phyloP scores from a whole-genome alignment of 1,284 basidiomycete genomes.

The Laetiporus sulphureus region DNA sequence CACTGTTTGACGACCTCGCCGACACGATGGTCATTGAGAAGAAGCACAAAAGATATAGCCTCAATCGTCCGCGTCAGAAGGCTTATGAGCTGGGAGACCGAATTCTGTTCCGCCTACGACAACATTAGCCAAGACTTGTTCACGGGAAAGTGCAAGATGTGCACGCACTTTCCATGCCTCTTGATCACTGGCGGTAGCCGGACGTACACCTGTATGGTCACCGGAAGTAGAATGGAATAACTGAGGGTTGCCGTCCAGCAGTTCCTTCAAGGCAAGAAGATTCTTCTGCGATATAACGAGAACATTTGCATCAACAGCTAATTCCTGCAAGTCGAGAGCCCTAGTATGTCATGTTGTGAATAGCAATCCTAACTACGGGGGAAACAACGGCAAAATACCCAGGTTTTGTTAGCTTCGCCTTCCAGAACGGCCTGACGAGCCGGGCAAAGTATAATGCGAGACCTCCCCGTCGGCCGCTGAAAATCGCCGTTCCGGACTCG shows the following conservation, averaged over 20 bases:
- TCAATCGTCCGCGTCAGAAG: constrained; percentile 84
- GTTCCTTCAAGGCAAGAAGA: constrained; percentile 68
- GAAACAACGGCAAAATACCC: too few species aligned
- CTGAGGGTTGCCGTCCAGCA: constrained; percentile 73
- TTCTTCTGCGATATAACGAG: constrained; percentile 75
- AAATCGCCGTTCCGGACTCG: constrained; percentile 67
- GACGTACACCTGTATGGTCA: constrained; percentile 48
- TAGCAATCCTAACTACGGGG: too few species aligned
- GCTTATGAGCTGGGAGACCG: constrained; percentile 64
- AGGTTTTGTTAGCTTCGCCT: constrained; percentile 60
- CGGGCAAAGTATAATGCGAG: constrained; percentile 85
- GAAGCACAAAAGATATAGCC: constrained; percentile 87
- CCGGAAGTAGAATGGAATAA: constrained; percentile 72
- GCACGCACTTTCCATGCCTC: constrained; percentile 79
- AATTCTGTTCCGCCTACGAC: constrained; percentile 70
- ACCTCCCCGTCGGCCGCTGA: constrained; percentile 87
- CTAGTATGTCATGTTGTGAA: constrained; percentile 30
- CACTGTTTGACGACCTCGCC: constrained; percentile 81
- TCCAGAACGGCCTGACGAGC: constrained; percentile 85
- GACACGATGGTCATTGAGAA: constrained; percentile 88
- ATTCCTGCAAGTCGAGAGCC: constrained; percentile 38
- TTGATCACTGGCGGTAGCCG: constrained; percentile 55
- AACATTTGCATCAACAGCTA: constrained; percentile 55
- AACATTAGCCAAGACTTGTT: neutral
- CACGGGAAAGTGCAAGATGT: neutral